Evolutionary conservation across 2,329 filamentous ascomycete genomes (phyloP).

Genomic region (Diaporthe destruens): DNA sequence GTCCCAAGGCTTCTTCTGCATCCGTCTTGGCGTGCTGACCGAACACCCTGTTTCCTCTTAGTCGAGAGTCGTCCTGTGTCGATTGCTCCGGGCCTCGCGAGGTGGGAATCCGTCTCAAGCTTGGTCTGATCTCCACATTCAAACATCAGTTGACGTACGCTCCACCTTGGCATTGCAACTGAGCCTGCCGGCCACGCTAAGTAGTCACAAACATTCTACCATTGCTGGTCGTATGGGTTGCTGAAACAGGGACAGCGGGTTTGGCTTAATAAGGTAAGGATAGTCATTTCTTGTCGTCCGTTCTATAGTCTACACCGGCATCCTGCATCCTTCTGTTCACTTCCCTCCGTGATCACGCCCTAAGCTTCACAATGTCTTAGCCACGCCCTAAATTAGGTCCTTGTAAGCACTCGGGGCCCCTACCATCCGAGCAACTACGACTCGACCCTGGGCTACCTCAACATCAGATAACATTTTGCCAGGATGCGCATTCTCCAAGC

Average conservation of each 20-base stretch:
- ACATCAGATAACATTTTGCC: constrained; percentile 2
- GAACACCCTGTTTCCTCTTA: constrained; percentile 25
- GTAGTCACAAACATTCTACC: neutral
- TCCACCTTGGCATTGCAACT: constrained; percentile 23
- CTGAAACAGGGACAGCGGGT: constrained; percentile 19
- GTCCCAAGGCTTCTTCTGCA: constrained; percentile 26
- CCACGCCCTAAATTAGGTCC: neutral
- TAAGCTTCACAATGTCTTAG: neutral
- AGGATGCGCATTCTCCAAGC: constrained; percentile 4
- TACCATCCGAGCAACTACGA: constrained; percentile 16
- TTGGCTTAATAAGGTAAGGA: neutral
- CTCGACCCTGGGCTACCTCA: neutral
- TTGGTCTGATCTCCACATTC: constrained; percentile 28
- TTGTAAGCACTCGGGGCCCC: neutral
- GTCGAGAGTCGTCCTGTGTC: constrained; percentile 9
- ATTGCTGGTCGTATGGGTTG: neutral
- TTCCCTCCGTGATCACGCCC: no score
- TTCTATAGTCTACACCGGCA: neutral
- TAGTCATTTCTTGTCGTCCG: neutral
- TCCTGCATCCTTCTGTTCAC: neutral
- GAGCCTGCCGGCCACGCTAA: neutral
- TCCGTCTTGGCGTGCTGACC: constrained; percentile 22
- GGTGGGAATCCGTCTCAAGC: constrained; percentile 27
- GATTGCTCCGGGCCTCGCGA: neutral
- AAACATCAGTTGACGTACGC: constrained; percentile 32